Evolutionary conservation across 139 green algal genomes (phyloP).

Genomic region (Auxenochlorella pyrenoidosa): DNA sequence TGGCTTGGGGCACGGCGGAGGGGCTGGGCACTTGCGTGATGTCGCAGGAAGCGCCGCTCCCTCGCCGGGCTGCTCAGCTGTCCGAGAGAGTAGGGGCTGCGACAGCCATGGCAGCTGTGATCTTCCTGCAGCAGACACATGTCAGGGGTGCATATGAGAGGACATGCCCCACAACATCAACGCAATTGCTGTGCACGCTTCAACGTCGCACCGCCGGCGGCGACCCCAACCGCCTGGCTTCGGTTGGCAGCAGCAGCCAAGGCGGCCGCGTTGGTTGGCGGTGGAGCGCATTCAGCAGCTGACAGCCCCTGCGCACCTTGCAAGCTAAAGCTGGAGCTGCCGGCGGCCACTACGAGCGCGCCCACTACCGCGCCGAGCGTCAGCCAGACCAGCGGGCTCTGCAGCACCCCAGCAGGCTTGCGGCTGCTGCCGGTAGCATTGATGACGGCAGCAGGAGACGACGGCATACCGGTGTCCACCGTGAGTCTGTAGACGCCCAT

Average conservation of each 20-base stretch:
- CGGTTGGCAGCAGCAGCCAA: neutral
- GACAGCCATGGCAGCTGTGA: constrained; percentile 6
- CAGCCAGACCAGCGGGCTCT: neutral
- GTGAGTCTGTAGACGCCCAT: neutral
- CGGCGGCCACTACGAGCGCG: neutral
- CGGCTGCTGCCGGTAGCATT: neutral
- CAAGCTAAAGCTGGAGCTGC: neutral
- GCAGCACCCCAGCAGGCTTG: neutral
- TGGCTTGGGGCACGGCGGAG: neutral
- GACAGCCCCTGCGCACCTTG: neutral
- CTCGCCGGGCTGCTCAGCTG: neutral
- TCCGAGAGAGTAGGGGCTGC: neutral
- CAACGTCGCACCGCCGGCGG: neutral
- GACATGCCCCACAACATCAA: neutral
- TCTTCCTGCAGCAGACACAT: neutral
- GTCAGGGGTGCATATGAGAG: neutral
- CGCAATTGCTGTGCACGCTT: too few relatives aligned
- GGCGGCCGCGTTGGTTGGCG: neutral
- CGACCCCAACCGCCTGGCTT: neutral
- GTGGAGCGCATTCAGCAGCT: too few relatives aligned
- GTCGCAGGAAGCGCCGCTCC: neutral
- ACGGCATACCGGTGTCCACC: neutral
- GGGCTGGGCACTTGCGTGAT: neutral
- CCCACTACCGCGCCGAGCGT: neutral
- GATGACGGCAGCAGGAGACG: neutral